A percentile compares a stretch with the other conserved stretches of the same genome.
phyloP scores from a whole-genome alignment of 2,329 filamentous ascomycete species.

The Salinomyces thailandicus region DNA sequence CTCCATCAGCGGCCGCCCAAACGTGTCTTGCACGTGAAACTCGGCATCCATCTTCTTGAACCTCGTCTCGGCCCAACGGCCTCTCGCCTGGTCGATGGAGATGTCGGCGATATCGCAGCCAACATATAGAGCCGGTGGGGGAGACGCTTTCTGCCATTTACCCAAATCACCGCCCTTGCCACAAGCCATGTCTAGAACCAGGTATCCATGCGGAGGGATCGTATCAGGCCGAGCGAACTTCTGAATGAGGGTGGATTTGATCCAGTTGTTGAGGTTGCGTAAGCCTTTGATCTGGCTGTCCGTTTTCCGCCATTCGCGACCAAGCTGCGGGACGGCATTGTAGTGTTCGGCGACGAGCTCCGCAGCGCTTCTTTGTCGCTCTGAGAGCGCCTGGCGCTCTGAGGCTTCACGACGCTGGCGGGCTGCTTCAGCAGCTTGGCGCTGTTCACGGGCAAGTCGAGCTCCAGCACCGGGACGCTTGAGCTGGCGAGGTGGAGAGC shows the following conservation, averaged over 20 bases:
- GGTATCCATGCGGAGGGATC: conserved; percentile 48
- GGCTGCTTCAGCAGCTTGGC: conserved; percentile 49
- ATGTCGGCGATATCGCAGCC: conserved; percentile 88
- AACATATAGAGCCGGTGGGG: conserved; percentile 83
- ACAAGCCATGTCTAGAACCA: conserved; percentile 89
- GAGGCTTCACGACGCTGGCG: conserved; percentile 30
- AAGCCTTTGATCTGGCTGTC: conserved; percentile 93
- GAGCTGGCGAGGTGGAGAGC: conserved; percentile 27
- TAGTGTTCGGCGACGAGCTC: conserved; percentile 91
- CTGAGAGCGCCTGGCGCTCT: conserved; percentile 47
- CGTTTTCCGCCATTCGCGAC: conserved; percentile 86
- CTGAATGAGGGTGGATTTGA: conserved; percentile 94
- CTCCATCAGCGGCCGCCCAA: conserved; percentile 70
- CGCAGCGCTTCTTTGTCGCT: conserved; percentile 8
- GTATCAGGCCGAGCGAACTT: conserved; percentile 60
- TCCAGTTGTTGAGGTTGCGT: conserved; percentile 95
- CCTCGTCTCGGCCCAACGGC: conserved; percentile 69
- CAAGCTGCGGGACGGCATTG: conserved; percentile 87
- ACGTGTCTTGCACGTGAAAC: conserved; percentile 88
- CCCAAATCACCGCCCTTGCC: conserved; percentile 91
- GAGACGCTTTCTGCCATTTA: conserved; percentile 94
- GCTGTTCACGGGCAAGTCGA: conserved; percentile 57
- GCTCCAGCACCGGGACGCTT: conserved; percentile 29
- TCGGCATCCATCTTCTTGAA: conserved; percentile 60
- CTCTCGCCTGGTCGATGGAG: conserved; percentile 79